These are phyloP conservation scores for Persicaria tinctoria DNA, from an alignment of 148 eudicot genomes.

Conservation along the genomic window DNA sequence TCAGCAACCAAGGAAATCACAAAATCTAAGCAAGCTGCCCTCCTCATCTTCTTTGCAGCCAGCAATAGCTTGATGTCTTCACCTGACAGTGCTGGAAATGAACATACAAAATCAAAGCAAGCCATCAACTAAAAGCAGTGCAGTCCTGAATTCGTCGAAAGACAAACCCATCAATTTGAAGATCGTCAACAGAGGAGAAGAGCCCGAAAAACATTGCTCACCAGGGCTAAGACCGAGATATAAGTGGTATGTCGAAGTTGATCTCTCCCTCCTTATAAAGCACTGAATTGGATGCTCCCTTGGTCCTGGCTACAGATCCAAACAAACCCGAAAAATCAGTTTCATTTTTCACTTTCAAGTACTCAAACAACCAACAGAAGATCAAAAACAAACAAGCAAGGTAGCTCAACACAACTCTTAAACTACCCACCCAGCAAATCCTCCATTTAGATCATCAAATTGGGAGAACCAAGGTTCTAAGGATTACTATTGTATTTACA, in stretches of 20 bases:
- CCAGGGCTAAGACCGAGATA: constrained; percentile 60
- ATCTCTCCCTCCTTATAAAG: constrained; percentile 50
- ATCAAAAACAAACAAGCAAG: not conserved
- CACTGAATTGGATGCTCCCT: constrained; percentile 52
- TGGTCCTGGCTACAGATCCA: constrained; percentile 39
- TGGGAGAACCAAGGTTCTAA: no score
- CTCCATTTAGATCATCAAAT: not conserved
- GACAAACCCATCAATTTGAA: not conserved
- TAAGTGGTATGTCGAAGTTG: constrained; percentile 33
- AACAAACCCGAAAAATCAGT: not conserved
- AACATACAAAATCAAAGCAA: not conserved
- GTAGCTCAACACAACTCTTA: not conserved
- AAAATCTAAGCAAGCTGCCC: constrained; percentile 11
- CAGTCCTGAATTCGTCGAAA: no score
- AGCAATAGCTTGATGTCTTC: constrained; percentile 14
- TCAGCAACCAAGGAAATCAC: constrained; percentile 8
- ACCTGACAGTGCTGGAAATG: constrained; percentile 4
- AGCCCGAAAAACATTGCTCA: constrained; percentile 15
- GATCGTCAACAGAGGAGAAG: not conserved
- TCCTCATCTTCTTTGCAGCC: constrained; percentile 11
- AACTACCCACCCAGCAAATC: not conserved
- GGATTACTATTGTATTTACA: no score
- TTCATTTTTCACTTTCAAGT: not conserved
- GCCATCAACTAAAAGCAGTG: no score
- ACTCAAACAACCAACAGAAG: not conserved